Percentiles rank a stretch among this genome's conserved stretches.
These are phyloP conservation scores for Obba rivulosa DNA, from an alignment of 768 basidiomycete species.

Conservation along the genomic window DNA sequence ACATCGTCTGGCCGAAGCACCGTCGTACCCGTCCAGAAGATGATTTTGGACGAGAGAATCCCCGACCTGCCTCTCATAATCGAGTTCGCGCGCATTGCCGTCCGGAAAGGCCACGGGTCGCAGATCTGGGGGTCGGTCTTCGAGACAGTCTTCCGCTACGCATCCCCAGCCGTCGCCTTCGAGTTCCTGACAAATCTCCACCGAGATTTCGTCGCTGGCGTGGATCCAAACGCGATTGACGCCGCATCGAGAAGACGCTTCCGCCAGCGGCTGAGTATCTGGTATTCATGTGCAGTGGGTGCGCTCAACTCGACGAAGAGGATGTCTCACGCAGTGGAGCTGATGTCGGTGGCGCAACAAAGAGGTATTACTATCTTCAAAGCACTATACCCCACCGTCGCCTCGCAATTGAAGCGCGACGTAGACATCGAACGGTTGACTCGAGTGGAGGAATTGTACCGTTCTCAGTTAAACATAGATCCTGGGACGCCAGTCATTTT, in stretches of 20 bases:
- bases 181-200: slow-evolving; percentile 34
- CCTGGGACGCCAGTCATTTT: no score
- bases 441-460: no score
- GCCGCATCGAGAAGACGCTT: background rate
- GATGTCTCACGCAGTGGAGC: slow-evolving; percentile 35
- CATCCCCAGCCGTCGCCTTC: slow-evolving; percentile 26
- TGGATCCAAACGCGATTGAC: no score
- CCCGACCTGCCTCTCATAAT: slow-evolving; percentile 33
- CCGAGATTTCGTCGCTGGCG: slow-evolving; percentile 21
- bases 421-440: no score
- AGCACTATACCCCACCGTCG: slow-evolving; percentile 3
- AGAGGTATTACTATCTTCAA: slow-evolving; percentile 27
- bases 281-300: slow-evolving; percentile 37
- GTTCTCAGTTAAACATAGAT: no score
- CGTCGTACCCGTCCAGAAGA: slow-evolving; percentile 16
- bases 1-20: slow-evolving; percentile 4
- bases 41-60: slow-evolving; percentile 24
- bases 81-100: slow-evolving; percentile 38
- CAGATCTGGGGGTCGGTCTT: slow-evolving; percentile 17
- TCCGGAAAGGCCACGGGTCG: slow-evolving; percentile 39
- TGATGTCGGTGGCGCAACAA: slow-evolving; percentile 34
- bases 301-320: slow-evolving; percentile 34
- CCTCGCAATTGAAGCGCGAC: slow-evolving; percentile 1
- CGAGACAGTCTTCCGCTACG: slow-evolving; percentile 39
- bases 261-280: slow-evolving; percentile 1